phyloP scores from a whole-genome alignment of 1,284 basidiomycete species.

The Crocinoboletus sp. region DNA sequence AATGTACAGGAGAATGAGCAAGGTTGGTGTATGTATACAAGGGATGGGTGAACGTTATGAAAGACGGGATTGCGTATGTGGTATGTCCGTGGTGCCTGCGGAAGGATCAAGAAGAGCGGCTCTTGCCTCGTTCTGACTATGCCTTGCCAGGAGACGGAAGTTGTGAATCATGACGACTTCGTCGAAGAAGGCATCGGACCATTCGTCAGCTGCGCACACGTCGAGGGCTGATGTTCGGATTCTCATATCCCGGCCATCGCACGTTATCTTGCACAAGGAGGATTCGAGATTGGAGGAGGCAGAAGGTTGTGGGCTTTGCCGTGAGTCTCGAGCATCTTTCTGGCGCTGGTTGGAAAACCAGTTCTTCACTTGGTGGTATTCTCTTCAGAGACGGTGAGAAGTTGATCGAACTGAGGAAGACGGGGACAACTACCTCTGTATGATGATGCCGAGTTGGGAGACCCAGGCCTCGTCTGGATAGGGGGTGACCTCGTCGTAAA shows the following conservation, averaged over 20 bases:
- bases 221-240: constrained; percentile 42
- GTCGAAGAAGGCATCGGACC: constrained; percentile 55
- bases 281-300: constrained; percentile 28
- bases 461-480: constrained; percentile 54
- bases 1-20: constrained; percentile 33
- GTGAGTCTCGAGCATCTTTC: constrained; percentile 38
- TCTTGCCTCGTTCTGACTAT: constrained; percentile 33
- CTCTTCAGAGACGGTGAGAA: constrained; percentile 32
- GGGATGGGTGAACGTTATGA: constrained; percentile 26
- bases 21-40: constrained; percentile 30
- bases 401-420: background rate
- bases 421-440: constrained; percentile 39
- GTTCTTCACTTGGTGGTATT: constrained; percentile 54
- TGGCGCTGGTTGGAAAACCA: constrained; percentile 60
- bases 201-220: constrained; percentile 37
- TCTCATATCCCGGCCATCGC: constrained; percentile 44
- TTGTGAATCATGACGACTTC: constrained; percentile 53
- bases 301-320: constrained; percentile 33
- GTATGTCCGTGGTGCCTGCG: constrained; percentile 21
- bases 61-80: constrained; percentile 16
- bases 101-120: constrained; percentile 26
- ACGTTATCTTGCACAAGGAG: constrained; percentile 32
- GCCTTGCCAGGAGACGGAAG: constrained; percentile 38
- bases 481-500: constrained; percentile 56
- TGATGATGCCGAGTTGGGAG: constrained; percentile 42